These are phyloP conservation scores for Pyrus bretschneideri DNA, from an alignment of 306 rosid species.

Conservation along the genomic window DNA sequence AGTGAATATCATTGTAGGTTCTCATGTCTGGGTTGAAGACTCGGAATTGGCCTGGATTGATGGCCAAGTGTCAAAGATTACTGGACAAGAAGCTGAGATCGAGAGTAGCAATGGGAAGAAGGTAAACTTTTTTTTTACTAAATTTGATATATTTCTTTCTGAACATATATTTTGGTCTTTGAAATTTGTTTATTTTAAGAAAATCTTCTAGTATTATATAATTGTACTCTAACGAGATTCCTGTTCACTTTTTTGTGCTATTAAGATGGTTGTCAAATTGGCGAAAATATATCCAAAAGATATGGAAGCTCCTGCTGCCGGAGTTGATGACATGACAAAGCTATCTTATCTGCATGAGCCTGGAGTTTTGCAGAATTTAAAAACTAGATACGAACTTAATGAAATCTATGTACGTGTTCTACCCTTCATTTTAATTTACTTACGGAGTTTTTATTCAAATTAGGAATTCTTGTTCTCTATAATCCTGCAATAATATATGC, in stretches of 20 bases:
- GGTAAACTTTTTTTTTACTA: conserved; percentile 21
- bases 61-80: conserved; percentile 78
- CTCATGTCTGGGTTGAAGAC: conserved; percentile 91
- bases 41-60: conserved; percentile 64
- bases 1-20: conserved; percentile 82
- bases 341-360: conserved; percentile 96
- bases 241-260: conserved; percentile 17
- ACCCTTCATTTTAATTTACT: conserved; percentile 13
- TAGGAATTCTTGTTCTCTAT: neutral
- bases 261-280: conserved; percentile 57
- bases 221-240: neutral
- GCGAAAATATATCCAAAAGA: conserved; percentile 80
- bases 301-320: conserved; percentile 88
- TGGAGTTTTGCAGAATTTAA: conserved; percentile 89
- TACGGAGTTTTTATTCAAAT: conserved; percentile 3
- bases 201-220: neutral
- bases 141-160: too few species aligned
- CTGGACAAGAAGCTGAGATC: conserved; percentile 66
- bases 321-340: conserved; percentile 99
- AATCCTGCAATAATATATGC: neutral
- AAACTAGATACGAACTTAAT: conserved; percentile 83
- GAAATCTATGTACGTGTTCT: conserved; percentile 71
- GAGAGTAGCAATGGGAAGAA: conserved; percentile 55
- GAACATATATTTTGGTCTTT: neutral
- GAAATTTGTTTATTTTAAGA: neutral